phyloP scores from a whole-genome alignment of 2,329 filamentous ascomycete genomes.

The Aphanoascus verrucosus region DNA sequence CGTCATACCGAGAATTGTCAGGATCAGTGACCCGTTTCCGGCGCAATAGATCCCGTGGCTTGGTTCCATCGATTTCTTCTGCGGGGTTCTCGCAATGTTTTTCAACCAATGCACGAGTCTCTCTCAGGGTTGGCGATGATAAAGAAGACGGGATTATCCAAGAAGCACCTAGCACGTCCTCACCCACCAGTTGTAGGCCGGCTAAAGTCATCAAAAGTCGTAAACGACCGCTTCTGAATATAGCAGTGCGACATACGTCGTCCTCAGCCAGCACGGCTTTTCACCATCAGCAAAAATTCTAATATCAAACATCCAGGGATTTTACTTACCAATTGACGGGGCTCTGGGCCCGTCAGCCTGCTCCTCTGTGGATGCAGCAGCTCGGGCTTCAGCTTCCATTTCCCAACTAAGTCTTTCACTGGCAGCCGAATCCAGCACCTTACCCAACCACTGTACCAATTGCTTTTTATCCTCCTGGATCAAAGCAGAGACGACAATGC shows the following conservation, averaged over 20 bases:
- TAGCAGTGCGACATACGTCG: conserved; percentile 56
- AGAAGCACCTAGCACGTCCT: conserved; percentile 62
- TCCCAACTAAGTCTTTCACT: conserved; percentile 70
- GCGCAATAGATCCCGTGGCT: conserved; percentile 68
- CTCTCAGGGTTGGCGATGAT: conserved; percentile 54
- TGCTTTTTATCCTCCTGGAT: conserved; percentile 69
- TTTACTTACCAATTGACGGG: conserved; percentile 38
- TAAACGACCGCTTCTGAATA: conserved; percentile 83
- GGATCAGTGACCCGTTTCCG: conserved; percentile 47
- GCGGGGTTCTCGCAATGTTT: conserved; percentile 70
- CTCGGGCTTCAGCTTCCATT: conserved; percentile 53
- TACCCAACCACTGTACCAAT: conserved; percentile 71
- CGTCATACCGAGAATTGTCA: conserved; percentile 22
- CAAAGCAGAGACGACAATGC: conserved; percentile 66
- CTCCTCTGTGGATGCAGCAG: conserved; percentile 30
- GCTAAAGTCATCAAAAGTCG: conserved; percentile 71
- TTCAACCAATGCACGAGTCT: conserved; percentile 61
- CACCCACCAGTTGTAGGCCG: conserved; percentile 56
- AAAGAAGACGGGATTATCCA: conserved; percentile 67
- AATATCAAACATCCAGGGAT: neutral
- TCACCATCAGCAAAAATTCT: conserved; percentile 9
- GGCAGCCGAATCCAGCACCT: conserved; percentile 55
- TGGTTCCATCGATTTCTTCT: conserved; percentile 61
- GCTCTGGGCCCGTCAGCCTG: conserved; percentile 19
- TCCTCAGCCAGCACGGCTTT: conserved; percentile 53